Evolutionary conservation across 2,329 filamentous ascomycete species (phyloP).

Genomic region (Dactylellina haptotyla): DNA sequence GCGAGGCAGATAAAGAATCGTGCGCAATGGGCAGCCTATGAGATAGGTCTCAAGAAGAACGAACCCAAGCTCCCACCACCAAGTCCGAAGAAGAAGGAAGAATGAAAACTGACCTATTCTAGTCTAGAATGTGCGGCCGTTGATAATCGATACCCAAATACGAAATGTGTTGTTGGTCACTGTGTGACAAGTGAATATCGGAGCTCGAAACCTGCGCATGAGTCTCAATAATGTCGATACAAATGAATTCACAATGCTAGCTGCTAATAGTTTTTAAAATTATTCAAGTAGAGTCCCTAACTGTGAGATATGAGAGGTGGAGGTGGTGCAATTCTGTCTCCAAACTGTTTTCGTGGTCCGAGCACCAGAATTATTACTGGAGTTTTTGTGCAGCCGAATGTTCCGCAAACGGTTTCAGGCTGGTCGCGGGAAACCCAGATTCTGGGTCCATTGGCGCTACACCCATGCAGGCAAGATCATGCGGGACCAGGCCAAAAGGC

Average conservation of each 20-base stretch:
- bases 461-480: neutral
- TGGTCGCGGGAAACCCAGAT: conserved; percentile 4
- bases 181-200: too few species aligned
- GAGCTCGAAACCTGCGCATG: too few species aligned
- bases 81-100: neutral
- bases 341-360: too few species aligned
- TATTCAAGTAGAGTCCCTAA: too few species aligned
- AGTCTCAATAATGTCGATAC: too few species aligned
- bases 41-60: neutral
- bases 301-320: too few species aligned
- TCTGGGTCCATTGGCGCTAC: neutral
- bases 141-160: too few species aligned
- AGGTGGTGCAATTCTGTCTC: too few species aligned
- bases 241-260: too few species aligned
- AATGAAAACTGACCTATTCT: neutral
- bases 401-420: conserved; percentile 19
- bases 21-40: neutral
- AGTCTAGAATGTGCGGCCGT: neutral
- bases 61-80: neutral
- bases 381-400: conserved; percentile 6
- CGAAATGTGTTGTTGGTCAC: too few species aligned
- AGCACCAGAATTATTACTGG: neutral
- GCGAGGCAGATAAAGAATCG: neutral
- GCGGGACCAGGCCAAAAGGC: neutral
- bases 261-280: too few species aligned